Conservation (phyloP, 345 rosid species). For the Pseudoturritis turrita region DNA sequence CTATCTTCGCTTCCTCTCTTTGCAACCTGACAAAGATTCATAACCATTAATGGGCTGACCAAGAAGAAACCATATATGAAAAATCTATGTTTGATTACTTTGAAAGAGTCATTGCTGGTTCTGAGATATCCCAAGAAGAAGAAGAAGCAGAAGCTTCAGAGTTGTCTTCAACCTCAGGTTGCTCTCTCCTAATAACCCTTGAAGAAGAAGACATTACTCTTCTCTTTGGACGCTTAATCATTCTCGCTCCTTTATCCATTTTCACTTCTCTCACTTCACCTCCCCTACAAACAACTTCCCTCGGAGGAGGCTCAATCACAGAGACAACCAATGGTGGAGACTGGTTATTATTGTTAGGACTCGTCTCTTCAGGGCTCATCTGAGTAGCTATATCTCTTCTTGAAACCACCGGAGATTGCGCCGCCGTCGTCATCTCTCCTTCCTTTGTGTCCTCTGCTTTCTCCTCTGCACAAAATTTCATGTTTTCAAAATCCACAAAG, state of each 20-base stretch:
- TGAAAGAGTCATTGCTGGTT: constrained; percentile 52
- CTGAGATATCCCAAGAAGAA: constrained; percentile 58
- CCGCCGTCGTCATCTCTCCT: constrained; percentile 27
- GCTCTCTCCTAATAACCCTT: constrained; percentile 38
- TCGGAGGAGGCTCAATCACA: constrained; percentile 30
- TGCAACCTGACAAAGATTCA: constrained; percentile 44
- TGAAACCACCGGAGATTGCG: constrained; percentile 43
- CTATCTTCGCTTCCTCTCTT: constrained; percentile 87
- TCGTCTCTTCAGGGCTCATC: constrained; percentile 65
- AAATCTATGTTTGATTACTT: constrained; percentile 37
- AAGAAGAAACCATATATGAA: background rate
- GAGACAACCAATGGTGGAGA: constrained; percentile 45
- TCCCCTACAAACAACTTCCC: constrained; percentile 37
- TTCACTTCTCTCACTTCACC: constrained; percentile 74
- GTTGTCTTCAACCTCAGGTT: constrained; percentile 39
- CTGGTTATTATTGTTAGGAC: constrained; percentile 21
- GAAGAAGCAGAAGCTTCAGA: constrained; percentile 34
- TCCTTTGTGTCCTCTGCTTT: constrained; percentile 39
- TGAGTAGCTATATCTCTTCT: constrained; percentile 92
- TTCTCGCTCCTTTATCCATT: constrained; percentile 64
- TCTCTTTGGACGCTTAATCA: constrained; percentile 51
- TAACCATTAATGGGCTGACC: background rate
- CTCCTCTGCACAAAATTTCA: constrained; percentile 45
- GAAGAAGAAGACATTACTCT: constrained; percentile 31
- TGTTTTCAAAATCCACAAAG: background rate